These are phyloP conservation scores for Lagerstroemia speciosa DNA, from an alignment of 345 rosid genomes.

Conservation along the genomic window DNA sequence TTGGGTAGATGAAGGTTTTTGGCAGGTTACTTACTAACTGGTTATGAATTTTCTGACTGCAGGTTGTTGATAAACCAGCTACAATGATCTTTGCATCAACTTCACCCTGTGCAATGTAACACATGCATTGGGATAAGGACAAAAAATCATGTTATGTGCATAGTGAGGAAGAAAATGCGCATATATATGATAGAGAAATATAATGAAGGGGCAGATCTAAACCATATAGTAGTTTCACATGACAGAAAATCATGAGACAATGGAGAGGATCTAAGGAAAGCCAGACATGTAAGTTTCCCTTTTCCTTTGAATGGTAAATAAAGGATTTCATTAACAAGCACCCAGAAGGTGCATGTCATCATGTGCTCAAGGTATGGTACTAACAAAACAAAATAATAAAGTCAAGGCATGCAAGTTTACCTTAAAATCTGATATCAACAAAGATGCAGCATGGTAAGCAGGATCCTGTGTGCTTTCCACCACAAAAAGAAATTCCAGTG, in stretches of 20 bases:
- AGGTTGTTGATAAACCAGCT: conserved; percentile 86
- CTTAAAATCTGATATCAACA: conserved; percentile 60
- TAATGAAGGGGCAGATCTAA: neutral
- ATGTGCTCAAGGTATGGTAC: too few species aligned
- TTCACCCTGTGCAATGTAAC: conserved; percentile 50
- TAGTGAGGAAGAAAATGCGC: neutral
- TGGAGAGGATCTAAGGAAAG: neutral
- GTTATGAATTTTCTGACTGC: conserved; percentile 98
- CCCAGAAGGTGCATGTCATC: too few species aligned
- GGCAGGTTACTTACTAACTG: conserved; percentile 63
- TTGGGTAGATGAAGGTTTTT: neutral
- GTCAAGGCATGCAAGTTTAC: too few species aligned
- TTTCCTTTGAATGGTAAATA: too few species aligned
- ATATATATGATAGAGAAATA: neutral
- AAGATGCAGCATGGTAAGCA: conserved; percentile 63
- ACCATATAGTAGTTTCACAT: neutral
- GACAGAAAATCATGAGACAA: neutral
- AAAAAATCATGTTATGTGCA: neutral
- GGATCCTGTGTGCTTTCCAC: conserved; percentile 96
- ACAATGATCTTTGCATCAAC: conserved; percentile 66
- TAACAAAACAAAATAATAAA: too few species aligned
- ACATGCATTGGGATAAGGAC: conserved; percentile 11
- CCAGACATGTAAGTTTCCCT: neutral
- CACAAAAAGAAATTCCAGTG: conserved; percentile 76
- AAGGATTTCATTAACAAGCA: too few species aligned